These are phyloP conservation scores for Rhizopus microsporus DNA, from an alignment of 371 early-diverging fungal genomes.

Conservation along the genomic window DNA sequence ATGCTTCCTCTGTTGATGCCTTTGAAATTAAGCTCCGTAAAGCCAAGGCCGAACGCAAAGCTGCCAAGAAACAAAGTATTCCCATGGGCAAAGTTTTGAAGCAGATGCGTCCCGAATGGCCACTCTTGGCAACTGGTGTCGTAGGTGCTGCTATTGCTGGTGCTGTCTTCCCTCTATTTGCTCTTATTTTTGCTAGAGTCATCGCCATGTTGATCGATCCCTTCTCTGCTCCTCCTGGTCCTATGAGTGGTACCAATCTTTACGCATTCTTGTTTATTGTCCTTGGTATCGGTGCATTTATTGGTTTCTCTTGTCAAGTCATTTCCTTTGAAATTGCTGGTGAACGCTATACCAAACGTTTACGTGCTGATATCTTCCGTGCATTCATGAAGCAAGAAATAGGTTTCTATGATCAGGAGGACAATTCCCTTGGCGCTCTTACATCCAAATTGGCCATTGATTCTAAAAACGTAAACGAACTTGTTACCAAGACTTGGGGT, in stretches of 20 bases:
- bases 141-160: slow-evolving; percentile 59
- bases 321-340: slow-evolving; percentile 51
- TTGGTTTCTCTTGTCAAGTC: slow-evolving; percentile 39
- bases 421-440: slow-evolving; percentile 80
- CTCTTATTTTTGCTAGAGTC: slow-evolving; percentile 45
- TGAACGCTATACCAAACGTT: slow-evolving; percentile 58
- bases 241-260: slow-evolving; percentile 58
- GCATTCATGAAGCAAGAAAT: slow-evolving; percentile 79
- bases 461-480: slow-evolving; percentile 65
- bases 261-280: slow-evolving; percentile 78
- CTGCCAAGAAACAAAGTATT: slow-evolving; percentile 39
- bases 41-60: slow-evolving; percentile 42
- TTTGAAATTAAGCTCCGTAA: slow-evolving; percentile 41
- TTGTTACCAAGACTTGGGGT: slow-evolving; percentile 69
- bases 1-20: slow-evolving; percentile 26
- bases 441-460: slow-evolving; percentile 82
- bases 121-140: slow-evolving; percentile 36
- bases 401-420: slow-evolving; percentile 84
- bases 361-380: slow-evolving; percentile 58
- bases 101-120: slow-evolving; percentile 42
- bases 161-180: slow-evolving; percentile 51
- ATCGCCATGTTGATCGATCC: slow-evolving; percentile 31
- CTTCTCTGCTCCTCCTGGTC: slow-evolving; percentile 21
- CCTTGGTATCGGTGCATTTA: slow-evolving; percentile 54
- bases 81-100: slow-evolving; percentile 42